Evolutionary conservation across 169 alveolate species (phyloP), one percentile per base, ranked within the genome.

Genomic region (Plasmodium reichenowi): DNA sequence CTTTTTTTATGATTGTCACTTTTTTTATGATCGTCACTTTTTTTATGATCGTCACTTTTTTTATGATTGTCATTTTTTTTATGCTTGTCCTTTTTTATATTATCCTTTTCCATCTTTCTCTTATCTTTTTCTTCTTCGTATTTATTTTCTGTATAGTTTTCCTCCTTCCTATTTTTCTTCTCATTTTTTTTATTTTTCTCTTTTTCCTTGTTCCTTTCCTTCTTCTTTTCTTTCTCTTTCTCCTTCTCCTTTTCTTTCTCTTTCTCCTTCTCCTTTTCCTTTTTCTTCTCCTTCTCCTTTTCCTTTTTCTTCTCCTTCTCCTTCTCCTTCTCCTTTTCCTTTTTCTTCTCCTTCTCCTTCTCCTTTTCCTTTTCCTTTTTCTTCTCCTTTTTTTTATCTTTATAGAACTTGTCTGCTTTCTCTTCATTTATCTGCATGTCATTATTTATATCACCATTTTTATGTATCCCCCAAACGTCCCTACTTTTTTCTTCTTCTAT

Each of bases 341-440:
- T n/a, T 8, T 66, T 15, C 66, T 29, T 15, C 17, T n/a, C 4
- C 60, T 43, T 20, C 17, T 58, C 59, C 10, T 6, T 67, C 29
- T 29, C 45, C 52, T 59, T 74, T 52, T 29, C 47, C 74, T 59
- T n/a, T n/a, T 66, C 32, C 64, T 29, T 15, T 29, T n/a, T 12
- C 26, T 38, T 60, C 58, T 13, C 22, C 54, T 43, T 60, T 73
- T 22, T 56, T 26, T 50, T 59, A 43, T 38, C 3, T 59, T 12
- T 58, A 24, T 52, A 17, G n/a, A 24, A 12, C 24, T 54, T 52
- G 20, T 72, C 45, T 4, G 24, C 2, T 72, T 63, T 60, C 3
- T 52, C 64, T 24, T 43, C 71, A 52, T 72, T 17, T 4, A 15
- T 22, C 15, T 32, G n/a, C 5, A 29, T 20, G 66, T 71, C 80